Evolutionary conservation across 768 basidiomycete genomes (phyloP).

Genomic region (Saitozyma sp.): DNA sequence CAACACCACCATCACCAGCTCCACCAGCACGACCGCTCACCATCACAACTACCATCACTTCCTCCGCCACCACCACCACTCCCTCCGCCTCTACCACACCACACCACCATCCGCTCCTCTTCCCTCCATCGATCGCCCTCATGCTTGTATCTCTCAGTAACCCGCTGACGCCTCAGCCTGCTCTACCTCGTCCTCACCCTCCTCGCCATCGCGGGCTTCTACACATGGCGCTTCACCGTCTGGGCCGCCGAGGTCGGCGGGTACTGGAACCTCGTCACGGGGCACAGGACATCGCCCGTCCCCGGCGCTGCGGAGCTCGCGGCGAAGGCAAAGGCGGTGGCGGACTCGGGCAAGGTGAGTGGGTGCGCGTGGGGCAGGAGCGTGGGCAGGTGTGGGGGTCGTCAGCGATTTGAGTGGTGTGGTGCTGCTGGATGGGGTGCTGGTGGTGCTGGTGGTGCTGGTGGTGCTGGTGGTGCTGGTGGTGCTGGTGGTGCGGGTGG

Average conservation of each 20-base stretch:
- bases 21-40: too few species aligned
- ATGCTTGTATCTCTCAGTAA: neutral
- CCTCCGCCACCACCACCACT: too few species aligned
- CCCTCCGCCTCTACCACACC: too few species aligned
- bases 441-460: too few species aligned
- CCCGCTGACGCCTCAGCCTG: conserved; percentile 26
- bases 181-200: conserved; percentile 46
- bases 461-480: too few species aligned
- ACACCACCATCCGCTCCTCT: neutral
- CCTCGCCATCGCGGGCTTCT: conserved; percentile 39
- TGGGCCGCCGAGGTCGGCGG: conserved; percentile 49
- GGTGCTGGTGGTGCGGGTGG: neutral
- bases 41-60: too few species aligned
- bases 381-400: too few species aligned
- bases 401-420: too few species aligned
- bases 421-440: too few species aligned
- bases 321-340: conserved; percentile 6
- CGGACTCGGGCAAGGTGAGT: neutral
- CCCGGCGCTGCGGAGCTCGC: conserved; percentile 16
- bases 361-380: too few species aligned
- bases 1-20: too few species aligned
- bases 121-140: neutral
- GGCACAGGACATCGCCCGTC: conserved; percentile 26
- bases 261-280: conserved; percentile 51
- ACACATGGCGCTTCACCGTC: conserved; percentile 48